Percentiles rank a stretch among this genome's conserved stretches.
phyloP scores from a whole-genome alignment of 1,284 basidiomycete species.

The Stereum hirsutum region DNA sequence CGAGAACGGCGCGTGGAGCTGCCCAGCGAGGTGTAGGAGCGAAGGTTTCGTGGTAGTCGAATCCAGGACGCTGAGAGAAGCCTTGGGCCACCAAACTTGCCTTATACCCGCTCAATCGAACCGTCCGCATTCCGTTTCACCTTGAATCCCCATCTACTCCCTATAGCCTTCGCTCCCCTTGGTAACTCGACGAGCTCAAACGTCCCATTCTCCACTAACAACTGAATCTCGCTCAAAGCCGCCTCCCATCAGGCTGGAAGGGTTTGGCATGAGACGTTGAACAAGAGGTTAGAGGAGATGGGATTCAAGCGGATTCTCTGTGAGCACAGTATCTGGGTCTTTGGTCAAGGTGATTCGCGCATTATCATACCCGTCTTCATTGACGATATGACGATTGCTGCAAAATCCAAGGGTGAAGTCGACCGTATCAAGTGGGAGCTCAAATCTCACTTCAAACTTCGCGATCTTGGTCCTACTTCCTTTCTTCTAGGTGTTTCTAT shows the following conservation, averaged over 20 bases:
- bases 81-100: conserved; percentile 31
- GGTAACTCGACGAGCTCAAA: conserved; percentile 17
- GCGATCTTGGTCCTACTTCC: conserved; percentile 20
- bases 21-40: conserved; percentile 20
- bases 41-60: conserved; percentile 27
- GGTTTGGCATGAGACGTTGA: conserved; percentile 15
- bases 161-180: conserved; percentile 15
- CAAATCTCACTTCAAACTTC: conserved; percentile 18
- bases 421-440: conserved; percentile 16
- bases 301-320: conserved; percentile 16
- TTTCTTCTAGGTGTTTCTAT: conserved; percentile 27
- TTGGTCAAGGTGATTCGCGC: conserved; percentile 9
- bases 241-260: conserved; percentile 15
- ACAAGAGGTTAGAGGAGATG: conserved; percentile 3
- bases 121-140: conserved; percentile 12
- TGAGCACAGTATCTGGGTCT: conserved; percentile 13
- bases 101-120: conserved; percentile 10
- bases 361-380: conserved; percentile 21
- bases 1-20: conserved; percentile 19
- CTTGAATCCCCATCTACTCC: conserved; percentile 22
- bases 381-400: conserved; percentile 22
- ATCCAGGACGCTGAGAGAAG: conserved; percentile 26
- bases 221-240: conserved; percentile 17
- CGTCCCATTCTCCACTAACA: conserved; percentile 16
- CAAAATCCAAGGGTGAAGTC: conserved; percentile 11